Conservation (phyloP, 352 stramenopile genomes). For the Phytophthora foliorum region DNA sequence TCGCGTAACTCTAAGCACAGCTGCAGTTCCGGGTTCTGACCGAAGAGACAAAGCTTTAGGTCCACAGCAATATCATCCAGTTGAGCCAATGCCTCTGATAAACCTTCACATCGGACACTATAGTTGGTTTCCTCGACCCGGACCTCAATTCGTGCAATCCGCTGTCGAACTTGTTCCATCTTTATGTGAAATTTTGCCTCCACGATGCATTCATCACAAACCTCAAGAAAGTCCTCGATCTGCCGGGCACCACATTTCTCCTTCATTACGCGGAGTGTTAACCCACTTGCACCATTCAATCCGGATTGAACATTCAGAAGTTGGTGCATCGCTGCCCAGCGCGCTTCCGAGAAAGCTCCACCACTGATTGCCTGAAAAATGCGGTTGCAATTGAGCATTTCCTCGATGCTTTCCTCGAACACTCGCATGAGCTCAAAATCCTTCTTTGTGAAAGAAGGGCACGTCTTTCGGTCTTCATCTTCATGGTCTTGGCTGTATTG, state of each 20-base stretch:
- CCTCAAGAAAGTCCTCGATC: slow-evolving; percentile 27
- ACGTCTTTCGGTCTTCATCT: slow-evolving; percentile 11
- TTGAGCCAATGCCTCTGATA: slow-evolving; percentile 38
- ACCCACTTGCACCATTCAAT: neutral
- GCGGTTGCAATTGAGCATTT: slow-evolving; percentile 50
- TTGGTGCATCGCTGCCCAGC: slow-evolving; percentile 47
- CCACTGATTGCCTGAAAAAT: slow-evolving; percentile 63
- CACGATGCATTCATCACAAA: slow-evolving; percentile 67
- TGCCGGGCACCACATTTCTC: slow-evolving; percentile 25
- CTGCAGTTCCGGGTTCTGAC: slow-evolving; percentile 56
- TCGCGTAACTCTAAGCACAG: slow-evolving; percentile 33
- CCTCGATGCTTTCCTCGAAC: slow-evolving; percentile 55
- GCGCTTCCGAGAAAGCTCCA: slow-evolving; percentile 47
- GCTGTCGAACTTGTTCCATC: slow-evolving; percentile 44
- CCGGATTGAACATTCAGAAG: slow-evolving; percentile 16
- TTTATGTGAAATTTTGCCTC: slow-evolving; percentile 55
- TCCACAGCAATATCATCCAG: slow-evolving; percentile 49
- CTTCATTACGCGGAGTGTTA: slow-evolving; percentile 40
- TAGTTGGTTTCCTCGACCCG: slow-evolving; percentile 52
- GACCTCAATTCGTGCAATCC: slow-evolving; percentile 43
- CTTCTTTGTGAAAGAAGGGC: slow-evolving; percentile 27
- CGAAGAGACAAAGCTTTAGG: slow-evolving; percentile 50
- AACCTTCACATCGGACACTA: slow-evolving; percentile 43
- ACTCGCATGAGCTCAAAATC: slow-evolving; percentile 45
- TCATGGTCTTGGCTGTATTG: neutral